These are phyloP conservation scores for Xylaria sp. DNA, from an alignment of 2,329 filamentous ascomycete species.

Conservation along the genomic window DNA sequence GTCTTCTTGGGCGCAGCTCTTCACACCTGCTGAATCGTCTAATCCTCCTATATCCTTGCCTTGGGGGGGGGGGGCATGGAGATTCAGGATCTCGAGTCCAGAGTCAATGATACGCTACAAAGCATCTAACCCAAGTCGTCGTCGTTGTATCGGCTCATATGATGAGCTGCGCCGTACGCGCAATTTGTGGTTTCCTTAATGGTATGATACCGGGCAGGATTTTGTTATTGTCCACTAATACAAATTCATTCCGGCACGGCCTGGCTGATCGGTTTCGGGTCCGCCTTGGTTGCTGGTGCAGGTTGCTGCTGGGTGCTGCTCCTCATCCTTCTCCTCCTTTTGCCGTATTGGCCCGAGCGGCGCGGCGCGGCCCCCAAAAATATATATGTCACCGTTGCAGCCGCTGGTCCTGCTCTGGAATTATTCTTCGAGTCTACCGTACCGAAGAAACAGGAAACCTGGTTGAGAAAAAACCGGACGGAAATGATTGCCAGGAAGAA, in stretches of 20 bases:
- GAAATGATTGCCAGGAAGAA: neutral
- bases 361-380: slow-evolving; percentile 1
- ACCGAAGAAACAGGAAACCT: neutral
- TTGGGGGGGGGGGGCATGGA: too few relatives aligned
- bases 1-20: too few relatives aligned
- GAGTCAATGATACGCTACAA: too few relatives aligned
- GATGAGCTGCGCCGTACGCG: slow-evolving; percentile 25
- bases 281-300: too few relatives aligned
- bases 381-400: slow-evolving; percentile 13
- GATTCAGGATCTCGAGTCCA: too few relatives aligned
- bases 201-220: too few relatives aligned
- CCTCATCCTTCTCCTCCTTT: too few relatives aligned
- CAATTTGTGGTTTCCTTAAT: slow-evolving; percentile 17
- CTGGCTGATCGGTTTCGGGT: slow-evolving; percentile 15
- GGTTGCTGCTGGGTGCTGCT: too few relatives aligned
- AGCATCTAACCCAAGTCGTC: neutral
- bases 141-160: slow-evolving; percentile 5
- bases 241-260: slow-evolving; percentile 4
- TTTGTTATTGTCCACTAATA: slow-evolving; percentile 7
- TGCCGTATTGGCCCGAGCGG: slow-evolving; percentile 18
- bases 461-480: neutral
- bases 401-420: slow-evolving; percentile 13
- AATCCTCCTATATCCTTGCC: too few relatives aligned
- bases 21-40: too few relatives aligned
- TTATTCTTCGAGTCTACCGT: slow-evolving; percentile 21